These are phyloP conservation scores for Gilbertella persicaria DNA, from an alignment of 371 early-diverging fungal species.

Conservation along the genomic window DNA sequence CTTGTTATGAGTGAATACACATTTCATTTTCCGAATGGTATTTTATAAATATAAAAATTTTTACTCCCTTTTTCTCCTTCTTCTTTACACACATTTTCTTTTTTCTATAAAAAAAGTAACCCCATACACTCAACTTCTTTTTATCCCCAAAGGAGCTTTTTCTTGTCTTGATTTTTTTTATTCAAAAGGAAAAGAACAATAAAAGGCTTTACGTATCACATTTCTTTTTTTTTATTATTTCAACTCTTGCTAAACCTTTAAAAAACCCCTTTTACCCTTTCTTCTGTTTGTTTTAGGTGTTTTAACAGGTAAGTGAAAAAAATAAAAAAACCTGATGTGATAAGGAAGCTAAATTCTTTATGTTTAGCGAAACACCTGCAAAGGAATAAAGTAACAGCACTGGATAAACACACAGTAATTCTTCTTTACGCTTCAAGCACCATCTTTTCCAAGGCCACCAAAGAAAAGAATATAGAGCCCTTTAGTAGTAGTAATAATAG, in stretches of 20 bases:
- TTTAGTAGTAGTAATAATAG: conserved; percentile 42
- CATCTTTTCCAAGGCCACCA: conserved; percentile 57
- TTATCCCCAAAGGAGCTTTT: too few relatives aligned
- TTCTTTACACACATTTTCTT: too few relatives aligned
- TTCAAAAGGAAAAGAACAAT: not conserved
- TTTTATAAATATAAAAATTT: too few relatives aligned
- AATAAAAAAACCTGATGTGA: not conserved
- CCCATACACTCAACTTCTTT: too few relatives aligned
- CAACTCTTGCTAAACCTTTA: conserved; percentile 13
- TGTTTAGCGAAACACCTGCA: conserved; percentile 37
- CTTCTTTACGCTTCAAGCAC: conserved; percentile 58
- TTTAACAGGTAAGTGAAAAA: conserved; percentile 19
- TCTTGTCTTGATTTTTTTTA: not conserved
- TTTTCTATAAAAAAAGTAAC: too few relatives aligned
- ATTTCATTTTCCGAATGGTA: too few relatives aligned
- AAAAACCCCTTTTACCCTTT: conserved; percentile 14
- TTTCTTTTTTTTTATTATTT: conserved; percentile 6
- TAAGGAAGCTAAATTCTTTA: not conserved
- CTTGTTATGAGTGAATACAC: too few relatives aligned
- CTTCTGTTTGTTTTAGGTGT: conserved; percentile 32
- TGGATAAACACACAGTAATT: conserved; percentile 53
- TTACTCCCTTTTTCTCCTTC: too few relatives aligned
- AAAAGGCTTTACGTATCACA: conserved; percentile 9
- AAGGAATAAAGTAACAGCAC: conserved; percentile 53
- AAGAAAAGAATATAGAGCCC: conserved; percentile 47